phyloP scores from a whole-genome alignment of 192 early-diverging fungal genomes.

The Umbelopsis isabellina region DNA sequence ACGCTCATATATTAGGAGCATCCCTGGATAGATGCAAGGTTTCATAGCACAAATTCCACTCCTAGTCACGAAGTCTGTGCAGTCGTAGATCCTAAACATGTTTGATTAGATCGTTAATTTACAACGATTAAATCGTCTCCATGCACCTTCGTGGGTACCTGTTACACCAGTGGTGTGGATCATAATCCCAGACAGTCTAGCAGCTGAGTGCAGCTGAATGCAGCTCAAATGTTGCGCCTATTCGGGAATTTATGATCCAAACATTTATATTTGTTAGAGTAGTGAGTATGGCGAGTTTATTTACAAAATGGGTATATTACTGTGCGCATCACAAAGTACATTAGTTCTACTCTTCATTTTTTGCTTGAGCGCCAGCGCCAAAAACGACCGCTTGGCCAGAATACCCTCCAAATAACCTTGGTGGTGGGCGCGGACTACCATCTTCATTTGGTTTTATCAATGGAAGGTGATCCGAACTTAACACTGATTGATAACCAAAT shows the following conservation, averaged over 20 bases:
- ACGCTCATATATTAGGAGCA: too few species aligned
- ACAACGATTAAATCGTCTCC: not conserved
- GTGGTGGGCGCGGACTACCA: not conserved
- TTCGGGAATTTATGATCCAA: too few species aligned
- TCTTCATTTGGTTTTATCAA: not conserved
- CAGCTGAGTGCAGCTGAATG: too few species aligned
- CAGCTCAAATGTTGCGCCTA: too few species aligned
- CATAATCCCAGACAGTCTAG: not conserved
- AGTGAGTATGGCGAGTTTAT: not conserved
- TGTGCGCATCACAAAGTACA: not conserved
- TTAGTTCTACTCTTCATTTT: not conserved
- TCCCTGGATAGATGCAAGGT: too few species aligned
- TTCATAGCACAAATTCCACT: too few species aligned
- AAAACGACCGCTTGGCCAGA: not conserved
- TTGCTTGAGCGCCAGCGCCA: not conserved
- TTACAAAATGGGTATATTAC: not conserved
- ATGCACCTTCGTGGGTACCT: not conserved
- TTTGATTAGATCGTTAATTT: too few species aligned
- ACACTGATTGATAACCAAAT: constrained; percentile 7
- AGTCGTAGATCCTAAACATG: too few species aligned
- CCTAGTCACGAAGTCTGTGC: too few species aligned
- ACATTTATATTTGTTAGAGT: too few species aligned
- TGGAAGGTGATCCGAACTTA: not conserved
- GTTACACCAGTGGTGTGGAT: not conserved
- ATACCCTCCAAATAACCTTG: constrained; percentile 4